These are phyloP conservation scores for Ramaria sp. DNA, from an alignment of 768 basidiomycete species.

Conservation along the genomic window DNA sequence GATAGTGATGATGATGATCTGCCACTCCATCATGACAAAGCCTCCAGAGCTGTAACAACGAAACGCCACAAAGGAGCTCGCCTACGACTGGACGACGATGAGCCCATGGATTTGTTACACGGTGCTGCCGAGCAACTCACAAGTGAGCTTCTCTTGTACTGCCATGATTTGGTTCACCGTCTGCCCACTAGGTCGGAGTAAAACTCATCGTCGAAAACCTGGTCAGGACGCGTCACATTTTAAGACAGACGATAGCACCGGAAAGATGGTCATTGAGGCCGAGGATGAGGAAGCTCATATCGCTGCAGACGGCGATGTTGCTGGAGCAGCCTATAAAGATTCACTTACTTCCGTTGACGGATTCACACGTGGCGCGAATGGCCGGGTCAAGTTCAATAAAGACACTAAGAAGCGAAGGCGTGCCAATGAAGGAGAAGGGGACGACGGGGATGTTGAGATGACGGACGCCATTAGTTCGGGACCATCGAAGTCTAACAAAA, in stretches of 20 bases:
- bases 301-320: constrained; percentile 30
- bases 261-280: constrained; percentile 65
- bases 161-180: background rate
- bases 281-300: constrained; percentile 32
- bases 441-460: constrained; percentile 58
- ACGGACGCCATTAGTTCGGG: constrained; percentile 49
- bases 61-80: constrained; percentile 41
- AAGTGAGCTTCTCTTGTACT: constrained; percentile 34
- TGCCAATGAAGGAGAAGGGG: constrained; percentile 42
- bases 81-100: constrained; percentile 78
- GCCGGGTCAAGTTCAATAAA: constrained; percentile 91
- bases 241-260: constrained; percentile 76
- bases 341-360: constrained; percentile 79
- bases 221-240: constrained; percentile 81
- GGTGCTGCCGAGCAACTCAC: constrained; percentile 64
- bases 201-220: constrained; percentile 55
- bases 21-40: constrained; percentile 24
- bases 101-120: constrained; percentile 90
- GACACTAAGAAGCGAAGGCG: constrained; percentile 89
- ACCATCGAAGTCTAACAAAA: constrained; percentile 30
- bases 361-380: constrained; percentile 73
- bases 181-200: constrained; percentile 27
- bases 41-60: constrained; percentile 24
- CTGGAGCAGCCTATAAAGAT: constrained; percentile 77
- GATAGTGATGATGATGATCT: constrained; percentile 49